Evolutionary conservation across 2,329 filamentous ascomycete species (phyloP).

Genomic region (Sodiomyces alkalinus): DNA sequence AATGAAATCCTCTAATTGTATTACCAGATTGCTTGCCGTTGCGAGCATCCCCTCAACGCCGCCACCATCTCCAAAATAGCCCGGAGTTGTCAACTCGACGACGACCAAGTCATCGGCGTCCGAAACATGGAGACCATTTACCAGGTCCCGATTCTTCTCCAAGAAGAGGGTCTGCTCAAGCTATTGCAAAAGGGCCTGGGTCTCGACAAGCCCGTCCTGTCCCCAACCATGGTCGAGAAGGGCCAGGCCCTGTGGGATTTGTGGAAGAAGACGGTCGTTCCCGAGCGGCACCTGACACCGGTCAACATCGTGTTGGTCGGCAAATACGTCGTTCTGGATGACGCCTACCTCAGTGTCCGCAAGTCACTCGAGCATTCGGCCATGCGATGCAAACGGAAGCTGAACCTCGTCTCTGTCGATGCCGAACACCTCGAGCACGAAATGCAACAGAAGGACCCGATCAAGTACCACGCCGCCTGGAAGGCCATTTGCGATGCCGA

Average conservation of each 20-base stretch:
- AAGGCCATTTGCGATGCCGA: constrained; percentile 55
- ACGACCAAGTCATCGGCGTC: constrained; percentile 76
- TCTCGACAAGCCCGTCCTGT: constrained; percentile 40
- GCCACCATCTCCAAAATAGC: constrained; percentile 77
- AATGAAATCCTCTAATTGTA: too few relatives aligned
- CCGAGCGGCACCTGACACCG: constrained; percentile 30
- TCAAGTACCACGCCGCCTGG: constrained; percentile 77
- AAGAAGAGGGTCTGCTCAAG: constrained; percentile 60
- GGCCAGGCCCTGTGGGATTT: constrained; percentile 60
- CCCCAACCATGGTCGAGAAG: constrained; percentile 38
- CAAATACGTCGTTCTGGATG: constrained; percentile 75
- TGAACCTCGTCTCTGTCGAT: constrained; percentile 75
- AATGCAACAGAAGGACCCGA: constrained; percentile 45
- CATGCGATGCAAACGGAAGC: constrained; percentile 69
- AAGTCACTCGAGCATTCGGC: constrained; percentile 85
- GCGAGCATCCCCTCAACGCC: constrained; percentile 59
- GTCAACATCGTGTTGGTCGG: constrained; percentile 80
- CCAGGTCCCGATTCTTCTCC: constrained; percentile 83
- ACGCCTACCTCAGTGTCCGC: constrained; percentile 71
- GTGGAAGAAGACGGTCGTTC: constrained; percentile 1
- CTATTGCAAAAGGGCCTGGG: constrained; percentile 51
- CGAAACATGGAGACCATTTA: constrained; percentile 83
- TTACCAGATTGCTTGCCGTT: constrained; percentile 82
- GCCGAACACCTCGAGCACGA: constrained; percentile 65
- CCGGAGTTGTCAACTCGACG: constrained; percentile 73